Conservation (phyloP, 345 rosid genomes). For the Pugionium cornutum region DNA sequence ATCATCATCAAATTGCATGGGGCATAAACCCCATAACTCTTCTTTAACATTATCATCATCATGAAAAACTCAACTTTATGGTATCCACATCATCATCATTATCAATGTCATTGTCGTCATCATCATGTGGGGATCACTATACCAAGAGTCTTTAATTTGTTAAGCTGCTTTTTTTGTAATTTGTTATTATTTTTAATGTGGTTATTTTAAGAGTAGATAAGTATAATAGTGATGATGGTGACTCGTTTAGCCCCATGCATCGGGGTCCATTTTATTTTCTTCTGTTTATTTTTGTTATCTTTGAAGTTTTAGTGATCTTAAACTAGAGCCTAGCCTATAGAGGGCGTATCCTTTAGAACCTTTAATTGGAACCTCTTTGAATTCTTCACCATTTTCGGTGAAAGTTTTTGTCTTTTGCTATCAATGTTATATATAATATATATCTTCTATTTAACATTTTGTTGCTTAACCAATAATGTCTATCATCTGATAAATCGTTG, state of each 20-base stretch:
- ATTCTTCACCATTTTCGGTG: slow-evolving; percentile 34
- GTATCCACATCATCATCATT: slow-evolving; percentile 45
- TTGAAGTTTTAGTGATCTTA: slow-evolving; percentile 22
- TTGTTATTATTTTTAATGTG: slow-evolving; percentile 26
- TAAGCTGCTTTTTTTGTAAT: slow-evolving; percentile 18
- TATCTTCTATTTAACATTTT: slow-evolving; percentile 7
- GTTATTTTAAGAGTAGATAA: slow-evolving; percentile 36
- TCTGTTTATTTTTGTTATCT: slow-evolving; percentile 29
- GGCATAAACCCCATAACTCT: slow-evolving; percentile 21
- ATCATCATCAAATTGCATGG: slow-evolving; percentile 34
- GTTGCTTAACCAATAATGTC: background rate
- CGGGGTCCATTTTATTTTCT: slow-evolving; percentile 43
- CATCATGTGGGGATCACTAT: slow-evolving; percentile 48
- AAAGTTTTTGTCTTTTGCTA: slow-evolving; percentile 36
- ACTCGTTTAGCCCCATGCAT: slow-evolving; percentile 38
- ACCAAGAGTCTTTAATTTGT: slow-evolving; percentile 29
- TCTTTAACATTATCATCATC: slow-evolving; percentile 39
- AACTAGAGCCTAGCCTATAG: slow-evolving; percentile 30
- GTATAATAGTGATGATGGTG: slow-evolving; percentile 43
- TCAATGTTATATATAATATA: slow-evolving; percentile 25
- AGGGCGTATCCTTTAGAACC: slow-evolving; percentile 28
- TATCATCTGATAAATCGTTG: background rate
- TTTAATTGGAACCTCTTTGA: slow-evolving; percentile 21
- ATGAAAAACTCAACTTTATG: slow-evolving; percentile 35
- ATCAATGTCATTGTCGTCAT: slow-evolving; percentile 45